Evolutionary conservation across 2,329 filamentous ascomycete genomes (phyloP).

Genomic region (Cladobotryum mycophilum): DNA sequence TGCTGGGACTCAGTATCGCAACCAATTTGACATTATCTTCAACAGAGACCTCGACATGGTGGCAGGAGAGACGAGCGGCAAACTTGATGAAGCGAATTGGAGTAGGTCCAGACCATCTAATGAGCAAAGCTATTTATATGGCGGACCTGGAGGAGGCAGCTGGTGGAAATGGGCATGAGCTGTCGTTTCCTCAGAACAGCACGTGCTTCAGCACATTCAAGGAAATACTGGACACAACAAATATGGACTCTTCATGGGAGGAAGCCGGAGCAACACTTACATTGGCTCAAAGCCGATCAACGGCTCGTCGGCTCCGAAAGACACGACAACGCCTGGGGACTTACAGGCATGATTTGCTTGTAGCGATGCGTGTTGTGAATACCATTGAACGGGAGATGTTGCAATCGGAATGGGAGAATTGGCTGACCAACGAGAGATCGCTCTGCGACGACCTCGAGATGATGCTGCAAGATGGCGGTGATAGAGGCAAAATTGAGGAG

Average conservation of each 20-base stretch:
- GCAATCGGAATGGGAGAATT: conserved; percentile 86
- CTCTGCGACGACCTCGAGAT: conserved; percentile 61
- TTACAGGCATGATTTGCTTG: conserved; percentile 84
- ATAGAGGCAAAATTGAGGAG: conserved; percentile 18
- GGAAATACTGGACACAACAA: conserved; percentile 50
- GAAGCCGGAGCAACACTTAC: conserved; percentile 43
- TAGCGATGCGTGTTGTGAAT: conserved; percentile 86
- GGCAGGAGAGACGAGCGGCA: conserved; percentile 72
- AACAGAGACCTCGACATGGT: conserved; percentile 71
- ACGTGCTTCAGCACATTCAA: conserved; percentile 58
- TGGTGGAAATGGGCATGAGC: conserved; percentile 27
- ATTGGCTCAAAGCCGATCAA: conserved; percentile 44
- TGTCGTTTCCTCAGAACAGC: conserved; percentile 39
- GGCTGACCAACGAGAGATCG: conserved; percentile 72
- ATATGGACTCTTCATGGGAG: conserved; percentile 51
- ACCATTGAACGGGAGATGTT: conserved; percentile 81
- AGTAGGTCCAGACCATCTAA: conserved; percentile 68
- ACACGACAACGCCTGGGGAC: conserved; percentile 77
- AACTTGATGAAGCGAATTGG: conserved; percentile 79
- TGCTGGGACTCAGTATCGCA: conserved; percentile 63
- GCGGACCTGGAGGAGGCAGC: conserved; percentile 67
- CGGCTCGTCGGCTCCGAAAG: conserved; percentile 61
- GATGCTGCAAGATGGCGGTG: conserved; percentile 30
- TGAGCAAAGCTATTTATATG: conserved; percentile 82
- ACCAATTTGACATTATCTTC: conserved; percentile 72